phyloP scores from a whole-genome alignment of 1,284 basidiomycete species.

The Butyriboletus appendiculatus region DNA sequence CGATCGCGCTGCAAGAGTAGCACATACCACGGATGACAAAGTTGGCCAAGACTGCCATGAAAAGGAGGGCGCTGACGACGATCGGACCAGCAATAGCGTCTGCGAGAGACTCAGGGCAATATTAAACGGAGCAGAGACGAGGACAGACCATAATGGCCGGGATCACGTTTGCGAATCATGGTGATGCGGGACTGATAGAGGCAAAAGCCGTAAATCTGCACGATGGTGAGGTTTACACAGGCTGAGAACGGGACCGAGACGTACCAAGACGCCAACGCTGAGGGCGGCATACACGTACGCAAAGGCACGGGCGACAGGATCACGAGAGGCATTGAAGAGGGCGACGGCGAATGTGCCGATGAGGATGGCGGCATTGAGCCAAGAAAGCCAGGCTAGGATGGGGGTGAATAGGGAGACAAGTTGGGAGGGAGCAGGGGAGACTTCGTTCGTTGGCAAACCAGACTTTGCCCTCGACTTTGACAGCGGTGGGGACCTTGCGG shows the following conservation, averaged over 20 bases:
- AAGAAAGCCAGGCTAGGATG: slow-evolving; percentile 82
- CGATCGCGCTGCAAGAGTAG: background rate
- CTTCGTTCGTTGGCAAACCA: slow-evolving; percentile 99
- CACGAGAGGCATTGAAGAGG: slow-evolving; percentile 85
- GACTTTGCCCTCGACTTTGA: slow-evolving; percentile 96
- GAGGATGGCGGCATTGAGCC: slow-evolving; percentile 85
- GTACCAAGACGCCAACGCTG: slow-evolving; percentile 64
- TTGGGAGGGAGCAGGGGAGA: slow-evolving; percentile 35
- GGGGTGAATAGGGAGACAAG: slow-evolving; percentile 3
- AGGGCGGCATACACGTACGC: slow-evolving; percentile 86
- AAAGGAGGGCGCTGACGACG: slow-evolving; percentile 76
- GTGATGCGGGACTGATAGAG: slow-evolving; percentile 90
- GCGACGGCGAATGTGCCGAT: slow-evolving; percentile 87
- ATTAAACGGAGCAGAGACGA: slow-evolving; percentile 11
- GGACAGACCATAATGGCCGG: slow-evolving; percentile 84
- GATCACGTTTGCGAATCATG: slow-evolving; percentile 88
- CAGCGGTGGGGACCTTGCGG: slow-evolving; percentile 87
- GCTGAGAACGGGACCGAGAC: slow-evolving; percentile 14
- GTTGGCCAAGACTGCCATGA: slow-evolving; percentile 84
- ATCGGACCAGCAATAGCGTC: slow-evolving; percentile 83
- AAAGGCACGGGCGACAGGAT: slow-evolving; percentile 75
- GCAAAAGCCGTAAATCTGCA: slow-evolving; percentile 81
- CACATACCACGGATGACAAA: slow-evolving; percentile 79
- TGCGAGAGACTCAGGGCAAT: slow-evolving; percentile 32
- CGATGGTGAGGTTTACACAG: slow-evolving; percentile 15